Base-by-base conservation (phyloP, 495 filamentous ascomycete genomes). In the Haplographium delicatum region DNA sequence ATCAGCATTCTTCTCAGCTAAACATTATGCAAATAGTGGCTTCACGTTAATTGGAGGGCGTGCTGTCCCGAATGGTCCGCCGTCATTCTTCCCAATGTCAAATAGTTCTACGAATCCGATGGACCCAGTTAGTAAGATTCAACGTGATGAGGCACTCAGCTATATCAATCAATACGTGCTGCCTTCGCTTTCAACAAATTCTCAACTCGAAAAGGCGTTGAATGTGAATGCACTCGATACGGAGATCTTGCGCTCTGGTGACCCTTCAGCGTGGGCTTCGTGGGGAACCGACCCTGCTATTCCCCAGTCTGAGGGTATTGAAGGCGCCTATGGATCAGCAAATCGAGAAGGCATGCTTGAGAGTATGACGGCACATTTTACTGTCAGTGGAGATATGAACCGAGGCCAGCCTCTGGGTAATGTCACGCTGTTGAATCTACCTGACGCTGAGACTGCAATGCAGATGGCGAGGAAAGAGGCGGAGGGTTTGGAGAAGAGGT, bases 131-230 rank as follows among this genome's bases (percentile, higher is more conserved):
- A 72, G 69, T 49, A 80, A 79, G 65, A 76, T 80, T 53, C 76
- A 76, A 54, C 68, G 77, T 11, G 80, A 82, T 56, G 80, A 82
- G 39, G 76, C 79, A 4, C 72, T 81, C n/a, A 73, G 71, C 50
- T 82, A 80, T 62, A 79, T 84, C 65, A 84, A 84, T 60, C 80
- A 84, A 62, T 82, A 79, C 49, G 77, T 84, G 1, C 62, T 84
- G 4, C 79, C 80, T 2, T 62, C 65, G 6, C 60, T 67, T 11
- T 58, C 64, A 5, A 56, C 58, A 10, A 65, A 61, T 27, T 54
- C 59, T 6, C 57, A 63, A 30, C 41, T 59, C 7, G 57, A 60
- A 33, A 61, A 54, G 44, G 61, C 63, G 9, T 44, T 61, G 20
- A 63, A 57, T 23, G 60, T 60, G 9, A 61, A 59, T 50, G 56